These are phyloP conservation scores for Thecaphora thlaspeos DNA, from an alignment of 1,284 basidiomycete genomes.

Conservation along the genomic window DNA sequence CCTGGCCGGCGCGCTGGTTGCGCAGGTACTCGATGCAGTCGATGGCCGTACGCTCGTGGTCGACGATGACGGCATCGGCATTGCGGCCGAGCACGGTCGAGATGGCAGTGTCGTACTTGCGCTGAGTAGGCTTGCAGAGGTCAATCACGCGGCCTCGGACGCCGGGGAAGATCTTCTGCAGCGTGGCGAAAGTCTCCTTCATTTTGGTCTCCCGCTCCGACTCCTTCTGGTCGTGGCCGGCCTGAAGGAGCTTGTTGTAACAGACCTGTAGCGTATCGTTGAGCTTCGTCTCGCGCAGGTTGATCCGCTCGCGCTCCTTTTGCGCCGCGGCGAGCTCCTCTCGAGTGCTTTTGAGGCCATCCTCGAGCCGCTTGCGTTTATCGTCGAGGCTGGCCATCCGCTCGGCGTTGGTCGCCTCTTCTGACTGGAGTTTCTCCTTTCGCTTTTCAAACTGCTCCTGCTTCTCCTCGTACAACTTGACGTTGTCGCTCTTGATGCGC, in stretches of 20 bases:
- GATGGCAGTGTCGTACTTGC: slow-evolving; percentile 92
- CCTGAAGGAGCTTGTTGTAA: slow-evolving; percentile 73
- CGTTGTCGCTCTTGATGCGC: slow-evolving; percentile 69
- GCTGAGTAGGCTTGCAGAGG: slow-evolving; percentile 85
- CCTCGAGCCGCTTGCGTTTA: slow-evolving; percentile 18
- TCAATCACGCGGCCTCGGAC: slow-evolving; percentile 78
- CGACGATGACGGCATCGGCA: slow-evolving; percentile 92
- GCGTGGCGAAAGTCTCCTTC: slow-evolving; percentile 77
- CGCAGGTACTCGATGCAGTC: slow-evolving; percentile 97
- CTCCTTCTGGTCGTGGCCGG: slow-evolving; percentile 61
- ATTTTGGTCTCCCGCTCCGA: slow-evolving; percentile 78
- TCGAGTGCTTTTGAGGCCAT: slow-evolving; percentile 59
- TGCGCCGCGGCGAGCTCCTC: slow-evolving; percentile 74
- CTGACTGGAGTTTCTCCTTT: slow-evolving; percentile 67
- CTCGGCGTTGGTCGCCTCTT: slow-evolving; percentile 64
- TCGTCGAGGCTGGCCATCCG: slow-evolving; percentile 63
- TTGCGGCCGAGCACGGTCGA: slow-evolving; percentile 91
- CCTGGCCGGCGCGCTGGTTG: slow-evolving; percentile 88
- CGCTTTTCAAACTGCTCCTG: slow-evolving; percentile 68
- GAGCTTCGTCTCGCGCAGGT: slow-evolving; percentile 57
- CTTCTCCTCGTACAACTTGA: slow-evolving; percentile 64
- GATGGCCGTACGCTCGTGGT: slow-evolving; percentile 92
- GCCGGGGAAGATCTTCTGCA: slow-evolving; percentile 66
- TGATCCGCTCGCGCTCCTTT: slow-evolving; percentile 70
- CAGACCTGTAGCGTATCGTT: slow-evolving; percentile 85